Conservation (phyloP, 2,329 filamentous ascomycete species). For the Penicillium sp. region DNA sequence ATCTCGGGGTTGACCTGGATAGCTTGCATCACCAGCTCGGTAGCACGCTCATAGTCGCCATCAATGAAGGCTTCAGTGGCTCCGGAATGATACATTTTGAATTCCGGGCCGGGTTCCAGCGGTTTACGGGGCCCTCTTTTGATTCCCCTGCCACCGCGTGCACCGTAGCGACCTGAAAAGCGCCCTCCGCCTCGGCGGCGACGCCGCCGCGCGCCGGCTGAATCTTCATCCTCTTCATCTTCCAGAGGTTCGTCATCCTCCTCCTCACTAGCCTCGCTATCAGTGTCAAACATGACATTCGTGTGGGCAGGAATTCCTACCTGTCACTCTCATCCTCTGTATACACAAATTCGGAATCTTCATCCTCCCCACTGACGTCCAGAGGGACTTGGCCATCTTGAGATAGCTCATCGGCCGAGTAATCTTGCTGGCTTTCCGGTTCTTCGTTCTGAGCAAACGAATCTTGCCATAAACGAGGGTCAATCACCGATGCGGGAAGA, state of each 20-base stretch:
- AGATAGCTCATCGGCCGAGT: background rate
- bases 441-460: slow-evolving; percentile 14
- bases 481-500: slow-evolving; percentile 25
- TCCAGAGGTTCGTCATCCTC: slow-evolving; percentile 12
- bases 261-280: background rate
- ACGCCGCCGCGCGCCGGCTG: slow-evolving; percentile 23
- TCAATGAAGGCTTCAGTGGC: slow-evolving; percentile 48
- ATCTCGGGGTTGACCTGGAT: slow-evolving; percentile 58
- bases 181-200: slow-evolving; percentile 30
- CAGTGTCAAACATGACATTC: background rate
- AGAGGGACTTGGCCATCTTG: slow-evolving; percentile 4
- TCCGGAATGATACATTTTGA: slow-evolving; percentile 45
- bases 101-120: slow-evolving; percentile 46
- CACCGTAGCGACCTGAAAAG: slow-evolving; percentile 36
- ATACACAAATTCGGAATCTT: slow-evolving; percentile 24
- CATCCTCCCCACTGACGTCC: slow-evolving; percentile 6
- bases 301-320: slow-evolving; percentile 14
- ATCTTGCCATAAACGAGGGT: slow-evolving; percentile 32
- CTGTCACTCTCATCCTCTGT: slow-evolving; percentile 24
- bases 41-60: slow-evolving; percentile 43
- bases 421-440: slow-evolving; percentile 3
- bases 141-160: slow-evolving; percentile 43
- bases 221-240: slow-evolving; percentile 24
- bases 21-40: slow-evolving; percentile 43
- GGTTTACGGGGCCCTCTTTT: slow-evolving; percentile 45